Base-by-base conservation (phyloP, 805 yeast genomes). In the Citeromyces nyonsensis region DNA sequence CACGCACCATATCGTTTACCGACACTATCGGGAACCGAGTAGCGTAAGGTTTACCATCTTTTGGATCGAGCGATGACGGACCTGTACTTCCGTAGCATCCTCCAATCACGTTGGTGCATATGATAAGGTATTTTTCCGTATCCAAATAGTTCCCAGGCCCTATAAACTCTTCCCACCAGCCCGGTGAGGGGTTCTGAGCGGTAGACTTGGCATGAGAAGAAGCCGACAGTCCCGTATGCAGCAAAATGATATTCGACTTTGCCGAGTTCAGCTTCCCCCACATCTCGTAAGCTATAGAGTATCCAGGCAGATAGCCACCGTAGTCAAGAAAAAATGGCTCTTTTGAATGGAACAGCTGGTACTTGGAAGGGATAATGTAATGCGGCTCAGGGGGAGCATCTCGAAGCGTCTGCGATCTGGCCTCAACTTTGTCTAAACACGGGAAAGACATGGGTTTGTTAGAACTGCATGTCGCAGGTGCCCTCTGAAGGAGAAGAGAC, bases 51-150 rank as follows among this genome's bases (percentile, higher is more conserved):
- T 67, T 58, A 15, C 58, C 54, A 39, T 72, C 75, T 2, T 73
- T 69, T 1, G 94, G 93, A 43, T 82, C 83, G 8, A 60, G 51
- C 0, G 91, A 73, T 2, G 88, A 73, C 1, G 96, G 96, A 0
- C 96, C 96, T 0, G 96, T 85, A 5, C 93, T 78, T 3, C 96
- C 96, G 51, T 78, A 86, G 52, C 96, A 86, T 1, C 96, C 95
- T 5, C 95, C 96, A 28, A 86, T 61, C 4, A 84, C 94, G 49
- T 86, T 86, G 1, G 95, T 81, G 54, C 96, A 86, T 6, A 86
- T 69, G 4, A 86, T 69, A 48, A 83, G 83, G 53, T 66, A 83
- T 49, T 75, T 77, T 44, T 78, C 55, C 1, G 96, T 85, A 47
- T 86, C 96, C 33, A 86, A 50, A 39, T 79, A 72, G 39, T 62